Conservation (phyloP, 192 early-diverging fungal genomes). For the Dissophora globulifera region DNA sequence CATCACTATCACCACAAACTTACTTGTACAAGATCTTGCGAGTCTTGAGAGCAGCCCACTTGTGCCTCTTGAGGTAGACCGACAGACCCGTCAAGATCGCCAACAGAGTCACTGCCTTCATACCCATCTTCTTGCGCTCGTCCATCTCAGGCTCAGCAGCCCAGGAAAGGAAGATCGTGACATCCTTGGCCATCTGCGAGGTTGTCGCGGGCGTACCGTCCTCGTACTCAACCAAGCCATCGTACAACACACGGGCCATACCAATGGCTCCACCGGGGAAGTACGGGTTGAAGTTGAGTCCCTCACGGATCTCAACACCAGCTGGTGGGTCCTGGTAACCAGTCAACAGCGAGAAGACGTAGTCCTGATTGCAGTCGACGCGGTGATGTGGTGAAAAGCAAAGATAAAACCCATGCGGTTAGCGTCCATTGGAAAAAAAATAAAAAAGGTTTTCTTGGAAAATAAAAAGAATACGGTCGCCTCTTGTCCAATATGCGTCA, state of each 20-base stretch:
- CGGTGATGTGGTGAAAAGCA: background rate
- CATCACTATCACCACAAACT: too few relatives aligned
- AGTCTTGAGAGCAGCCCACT: constrained; percentile 91
- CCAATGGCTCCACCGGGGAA: constrained; percentile 98
- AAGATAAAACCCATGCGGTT: too few relatives aligned
- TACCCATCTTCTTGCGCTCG: constrained; percentile 95
- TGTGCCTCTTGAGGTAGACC: constrained; percentile 93
- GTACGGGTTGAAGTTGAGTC: constrained; percentile 99
- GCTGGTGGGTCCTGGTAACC: constrained; percentile 96
- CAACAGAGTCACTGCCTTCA: constrained; percentile 85
- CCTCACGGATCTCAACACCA: constrained; percentile 92
- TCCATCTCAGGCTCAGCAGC: constrained; percentile 96
- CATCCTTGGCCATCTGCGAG: constrained; percentile 98
- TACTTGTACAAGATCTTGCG: constrained; percentile 89
- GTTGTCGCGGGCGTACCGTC: constrained; percentile 95
- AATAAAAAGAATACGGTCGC: too few relatives aligned
- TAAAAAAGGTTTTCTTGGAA: too few relatives aligned
- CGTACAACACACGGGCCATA: constrained; percentile 95
- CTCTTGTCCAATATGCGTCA: too few relatives aligned
- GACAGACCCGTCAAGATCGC: constrained; percentile 78
- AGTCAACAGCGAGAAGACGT: constrained; percentile 94
- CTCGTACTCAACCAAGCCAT: constrained; percentile 95
- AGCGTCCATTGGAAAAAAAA: too few relatives aligned
- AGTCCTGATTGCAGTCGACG: constrained; percentile 70
- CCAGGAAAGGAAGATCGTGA: constrained; percentile 93